These are phyloP conservation scores for Teratosphaeria nubilosa DNA, from an alignment of 2,329 filamentous ascomycete species.

Conservation along the genomic window DNA sequence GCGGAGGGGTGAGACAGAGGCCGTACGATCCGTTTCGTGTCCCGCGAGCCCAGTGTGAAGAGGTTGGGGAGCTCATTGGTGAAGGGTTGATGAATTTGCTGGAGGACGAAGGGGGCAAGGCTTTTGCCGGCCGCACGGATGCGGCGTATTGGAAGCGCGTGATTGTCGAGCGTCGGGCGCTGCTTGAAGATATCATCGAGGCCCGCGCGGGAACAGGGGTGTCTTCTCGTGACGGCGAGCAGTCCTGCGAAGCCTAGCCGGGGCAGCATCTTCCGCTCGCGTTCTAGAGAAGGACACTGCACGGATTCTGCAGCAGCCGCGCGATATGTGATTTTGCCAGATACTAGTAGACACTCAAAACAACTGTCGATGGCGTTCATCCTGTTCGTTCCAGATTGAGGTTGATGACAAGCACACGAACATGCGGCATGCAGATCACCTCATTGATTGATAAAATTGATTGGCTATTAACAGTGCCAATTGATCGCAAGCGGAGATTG, in stretches of 20 bases:
- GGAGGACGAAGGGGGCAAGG: neutral
- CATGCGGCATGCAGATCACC: no score
- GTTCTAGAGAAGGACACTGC: neutral
- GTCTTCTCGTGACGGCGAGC: neutral
- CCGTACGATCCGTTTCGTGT: neutral
- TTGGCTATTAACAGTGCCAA: no score
- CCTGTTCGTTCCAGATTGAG: no score
- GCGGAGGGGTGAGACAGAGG: neutral
- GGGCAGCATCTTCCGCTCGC: neutral
- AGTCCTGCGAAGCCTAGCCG: neutral
- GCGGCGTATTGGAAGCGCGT: neutral
- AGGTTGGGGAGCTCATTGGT: neutral
- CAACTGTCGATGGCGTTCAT: no score
- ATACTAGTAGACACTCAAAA: no score
- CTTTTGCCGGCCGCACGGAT: neutral
- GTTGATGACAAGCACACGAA: no score
- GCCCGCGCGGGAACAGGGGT: neutral
- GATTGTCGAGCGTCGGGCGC: neutral
- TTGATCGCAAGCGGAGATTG: no score
- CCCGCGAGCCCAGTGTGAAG: neutral
- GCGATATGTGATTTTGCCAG: no score
- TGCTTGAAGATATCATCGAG: neutral
- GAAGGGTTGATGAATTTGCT: neutral
- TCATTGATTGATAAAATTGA: no score
- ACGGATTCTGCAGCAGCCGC: neutral